Base-by-base conservation (phyloP, 768 basidiomycete species). In the Collybia nuda region DNA sequence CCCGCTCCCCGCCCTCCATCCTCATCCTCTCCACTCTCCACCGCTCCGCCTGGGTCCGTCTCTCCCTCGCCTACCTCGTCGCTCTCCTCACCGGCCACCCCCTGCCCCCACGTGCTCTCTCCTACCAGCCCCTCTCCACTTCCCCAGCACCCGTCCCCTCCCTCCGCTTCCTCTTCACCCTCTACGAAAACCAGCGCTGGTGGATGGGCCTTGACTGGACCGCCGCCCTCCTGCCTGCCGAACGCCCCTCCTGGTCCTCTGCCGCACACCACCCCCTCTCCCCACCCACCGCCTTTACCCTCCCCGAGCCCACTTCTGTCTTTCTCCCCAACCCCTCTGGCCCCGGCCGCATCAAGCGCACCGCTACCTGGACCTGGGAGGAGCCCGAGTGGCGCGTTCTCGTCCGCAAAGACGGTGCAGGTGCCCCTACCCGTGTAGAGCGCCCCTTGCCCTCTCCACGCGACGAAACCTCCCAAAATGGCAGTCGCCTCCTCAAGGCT, bases 191-290 rank as follows among this genome's bases (percentile, higher is more conserved):
- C 67, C 93, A 97, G 69, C 80, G 94, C 5, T 96, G 94, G 94
- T 98, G 94, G 94, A 84, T 98, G 82, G 93, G 90, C 11, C 80
- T 98, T 39, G 94, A 97, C 68, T 98, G 91, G 91, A 96, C 94
- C 1, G 88, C 90, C 2, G 93, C 93, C 0, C 79, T 98, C 6
- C 80, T 97, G 14, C 94, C 94, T 0, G 81, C 81, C 15, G 94
- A 98, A 61, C 85, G 93, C 4, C 92, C 94, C 0, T 89, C 90
- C 1, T 98, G 93, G 94, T 92, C 73, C 68, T 78, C 78, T 18
- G 71, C 69, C 23, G 65, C 69, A 1, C 82, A 78, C 56, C 73
- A 74, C 57, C 79, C 89, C 42, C 74, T 91, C 39, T 76, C 85
- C 9, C 84, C 90, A 2, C 86, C 93, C 3, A 76, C 82, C 57